phyloP scores from a whole-genome alignment of 2,329 filamentous ascomycete genomes.

The Verticillium klebahnii region DNA sequence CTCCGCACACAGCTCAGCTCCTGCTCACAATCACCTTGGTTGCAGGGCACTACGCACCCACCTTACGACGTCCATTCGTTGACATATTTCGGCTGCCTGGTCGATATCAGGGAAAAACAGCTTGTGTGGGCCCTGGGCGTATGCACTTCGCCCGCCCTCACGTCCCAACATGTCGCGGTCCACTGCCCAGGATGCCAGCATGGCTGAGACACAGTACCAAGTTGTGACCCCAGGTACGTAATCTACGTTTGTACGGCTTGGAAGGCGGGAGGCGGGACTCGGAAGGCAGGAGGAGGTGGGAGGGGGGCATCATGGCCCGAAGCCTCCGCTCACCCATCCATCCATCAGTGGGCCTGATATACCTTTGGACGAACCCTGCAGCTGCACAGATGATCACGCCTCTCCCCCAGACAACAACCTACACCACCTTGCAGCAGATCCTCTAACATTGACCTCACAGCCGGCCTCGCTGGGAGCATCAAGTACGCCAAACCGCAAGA shows the following conservation, averaged over 20 bases:
- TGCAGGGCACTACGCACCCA: neutral
- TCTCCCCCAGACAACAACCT: neutral
- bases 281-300: neutral
- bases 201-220: conserved; percentile 4
- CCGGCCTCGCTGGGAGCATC: conserved; percentile 37
- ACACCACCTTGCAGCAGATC: neutral
- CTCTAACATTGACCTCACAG: conserved; percentile 1
- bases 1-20: neutral
- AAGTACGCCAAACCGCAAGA: conserved; percentile 70
- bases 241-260: conserved; percentile 2
- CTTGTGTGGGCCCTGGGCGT: neutral
- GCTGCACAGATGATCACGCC: neutral
- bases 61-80: neutral
- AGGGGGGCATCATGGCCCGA: conserved; percentile 1
- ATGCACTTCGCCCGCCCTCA: neutral
- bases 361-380: neutral
- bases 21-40: neutral
- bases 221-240: conserved; percentile 11
- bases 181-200: neutral
- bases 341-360: neutral
- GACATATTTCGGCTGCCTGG: neutral
- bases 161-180: neutral
- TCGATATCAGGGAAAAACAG: neutral
- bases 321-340: neutral
- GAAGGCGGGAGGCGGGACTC: neutral